Base-by-base conservation (phyloP, 768 basidiomycete genomes). In the Serendipita vermifera region DNA sequence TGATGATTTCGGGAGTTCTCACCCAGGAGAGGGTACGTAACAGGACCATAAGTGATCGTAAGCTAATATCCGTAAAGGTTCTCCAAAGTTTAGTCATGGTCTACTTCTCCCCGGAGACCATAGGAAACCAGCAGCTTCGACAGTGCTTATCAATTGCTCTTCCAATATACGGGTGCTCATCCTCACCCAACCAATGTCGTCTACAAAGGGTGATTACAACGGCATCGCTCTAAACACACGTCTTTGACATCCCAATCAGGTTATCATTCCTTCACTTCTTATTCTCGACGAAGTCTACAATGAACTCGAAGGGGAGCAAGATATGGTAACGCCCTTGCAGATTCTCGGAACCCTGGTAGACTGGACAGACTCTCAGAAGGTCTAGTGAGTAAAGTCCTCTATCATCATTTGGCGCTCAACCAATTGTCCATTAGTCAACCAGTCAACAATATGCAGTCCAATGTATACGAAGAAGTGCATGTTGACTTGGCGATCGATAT, bases 71-170 rank as follows among this genome's bases (percentile, higher is more conserved):
- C 2, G 1, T n/a, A 15, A 61, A 80, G 76, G 71, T 79, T 2
- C 64, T 80, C 20, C 69, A 74, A 59, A 69, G 73, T 41, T 71
- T 80, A 5, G 73, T 77, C 13, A 64, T 78, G 22, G 72, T 78
- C 3, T 97, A 87, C 67, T 74, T 96, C 48, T 86, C 85, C 0
- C 87, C 88, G 1, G 77, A 83, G 55, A 94, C 88, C 2, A 75
- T 71, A 14, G 78, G 81, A 27, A 97, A 94, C 62, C 83, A 87
- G 58, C 79, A 84, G 56, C 73, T 97, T 15, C 77, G 88, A 38
- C 93, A 97, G 66, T 90, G 84, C 62, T 68, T 96, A 35, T 77
- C 83, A 3, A 87, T 85, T 66, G 94, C 94, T 74, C 82, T 93
- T 69, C 85, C 81, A 1, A 80, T 82, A 0, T 96, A 85, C 64